Percentiles rank a stretch among this genome's conserved stretches.
Evolutionary conservation across 2,329 filamentous ascomycete genomes (phyloP).

Genomic region (Aspergillus sp.): DNA sequence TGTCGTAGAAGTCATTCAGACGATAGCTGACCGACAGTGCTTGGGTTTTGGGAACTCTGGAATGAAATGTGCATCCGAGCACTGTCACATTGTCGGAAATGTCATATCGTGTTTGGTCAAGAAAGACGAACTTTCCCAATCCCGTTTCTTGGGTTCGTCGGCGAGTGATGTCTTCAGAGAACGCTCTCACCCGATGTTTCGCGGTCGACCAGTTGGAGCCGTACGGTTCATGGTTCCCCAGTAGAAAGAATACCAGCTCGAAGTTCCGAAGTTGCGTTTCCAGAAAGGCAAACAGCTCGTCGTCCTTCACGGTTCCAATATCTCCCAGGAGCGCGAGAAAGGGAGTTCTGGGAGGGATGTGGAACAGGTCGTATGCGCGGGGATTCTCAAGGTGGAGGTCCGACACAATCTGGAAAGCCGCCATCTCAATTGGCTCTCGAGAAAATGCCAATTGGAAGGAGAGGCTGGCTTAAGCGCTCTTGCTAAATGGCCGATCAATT

Average conservation of each 20-base stretch:
- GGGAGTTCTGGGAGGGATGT: slow-evolving; percentile 49
- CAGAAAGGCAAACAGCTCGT: slow-evolving; percentile 50
- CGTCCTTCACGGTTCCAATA: slow-evolving; percentile 51
- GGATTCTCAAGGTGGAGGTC: slow-evolving; percentile 58
- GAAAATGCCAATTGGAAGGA: background rate
- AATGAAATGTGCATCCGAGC: slow-evolving; percentile 54
- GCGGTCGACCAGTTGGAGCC: slow-evolving; percentile 29
- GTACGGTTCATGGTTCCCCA: slow-evolving; percentile 61
- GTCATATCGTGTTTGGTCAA: slow-evolving; percentile 43
- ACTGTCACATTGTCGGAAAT: slow-evolving; percentile 39
- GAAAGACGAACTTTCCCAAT: slow-evolving; percentile 41
- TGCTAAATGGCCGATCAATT: slow-evolving; percentile 9
- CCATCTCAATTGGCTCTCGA: slow-evolving; percentile 15
- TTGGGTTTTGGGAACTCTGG: slow-evolving; percentile 43
- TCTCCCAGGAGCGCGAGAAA: slow-evolving; percentile 59
- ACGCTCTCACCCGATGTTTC: slow-evolving; percentile 22
- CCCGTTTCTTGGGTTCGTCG: slow-evolving; percentile 7
- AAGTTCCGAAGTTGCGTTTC: slow-evolving; percentile 51
- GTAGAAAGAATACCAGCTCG: slow-evolving; percentile 51
- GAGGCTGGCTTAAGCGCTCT: slow-evolving; percentile 9
- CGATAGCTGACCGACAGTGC: slow-evolving; percentile 41
- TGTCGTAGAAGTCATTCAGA: slow-evolving; percentile 55
- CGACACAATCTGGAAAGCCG: slow-evolving; percentile 51
- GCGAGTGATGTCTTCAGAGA: slow-evolving; percentile 23
- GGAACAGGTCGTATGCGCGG: slow-evolving; percentile 52